A percentile compares a stretch with the other conserved stretches of the same genome.
These are phyloP conservation scores for Xylaria sp. DNA, from an alignment of 2,329 filamentous ascomycete genomes.

Conservation along the genomic window DNA sequence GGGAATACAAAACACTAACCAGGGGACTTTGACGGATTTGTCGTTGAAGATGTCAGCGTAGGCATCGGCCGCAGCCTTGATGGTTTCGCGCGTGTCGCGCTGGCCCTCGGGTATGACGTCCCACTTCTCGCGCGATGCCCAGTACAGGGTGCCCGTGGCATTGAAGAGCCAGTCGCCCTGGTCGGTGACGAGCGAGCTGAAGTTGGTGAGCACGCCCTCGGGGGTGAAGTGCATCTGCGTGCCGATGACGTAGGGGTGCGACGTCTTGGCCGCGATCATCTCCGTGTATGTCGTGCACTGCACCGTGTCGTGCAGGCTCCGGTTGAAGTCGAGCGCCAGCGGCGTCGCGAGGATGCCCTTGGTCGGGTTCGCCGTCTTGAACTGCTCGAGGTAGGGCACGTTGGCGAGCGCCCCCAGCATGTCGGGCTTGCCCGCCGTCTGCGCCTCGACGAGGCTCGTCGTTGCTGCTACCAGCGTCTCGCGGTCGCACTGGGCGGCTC, in stretches of 20 bases:
- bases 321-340: conserved; percentile 45
- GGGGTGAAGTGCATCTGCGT: conserved; percentile 43
- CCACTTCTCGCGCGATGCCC: conserved; percentile 45
- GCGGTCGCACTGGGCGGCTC: conserved; percentile 34
- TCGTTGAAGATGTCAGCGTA: conserved; percentile 47
- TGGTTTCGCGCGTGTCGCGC: conserved; percentile 42
- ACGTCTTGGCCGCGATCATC: conserved; percentile 41
- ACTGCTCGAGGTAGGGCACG: conserved; percentile 43
- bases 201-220: conserved; percentile 36
- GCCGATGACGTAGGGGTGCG: conserved; percentile 47
- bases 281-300: conserved; percentile 47
- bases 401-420: conserved; percentile 29
- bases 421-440: conserved; percentile 33
- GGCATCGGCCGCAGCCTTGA: conserved; percentile 46
- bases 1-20: too few relatives aligned
- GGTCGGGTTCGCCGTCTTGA: conserved; percentile 39
- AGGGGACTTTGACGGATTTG: conserved; percentile 46
- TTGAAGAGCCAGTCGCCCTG: conserved; percentile 49
- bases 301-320: conserved; percentile 46
- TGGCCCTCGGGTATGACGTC: conserved; percentile 40
- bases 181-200: conserved; percentile 44
- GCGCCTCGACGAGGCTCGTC: conserved; percentile 36
- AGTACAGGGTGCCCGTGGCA: conserved; percentile 44
- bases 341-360: conserved; percentile 43
- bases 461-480: conserved; percentile 37